A percentile compares a stretch with the other conserved stretches of the same genome.
phyloP scores from a whole-genome alignment of 257 asterid genomes.

The Vinca minor region DNA sequence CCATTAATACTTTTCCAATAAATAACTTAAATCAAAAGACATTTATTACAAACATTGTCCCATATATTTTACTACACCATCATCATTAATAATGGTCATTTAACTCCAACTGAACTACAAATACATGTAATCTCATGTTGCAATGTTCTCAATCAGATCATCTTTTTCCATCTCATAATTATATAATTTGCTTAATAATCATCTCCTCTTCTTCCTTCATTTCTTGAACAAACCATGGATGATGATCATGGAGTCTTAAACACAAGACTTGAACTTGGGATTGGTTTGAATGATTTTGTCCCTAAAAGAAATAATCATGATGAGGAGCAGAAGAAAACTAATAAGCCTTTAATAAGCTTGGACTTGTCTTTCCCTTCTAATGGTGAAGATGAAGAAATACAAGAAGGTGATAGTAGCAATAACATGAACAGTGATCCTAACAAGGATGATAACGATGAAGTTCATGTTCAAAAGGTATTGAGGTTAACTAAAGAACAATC shows the following conservation, averaged over 20 bases:
- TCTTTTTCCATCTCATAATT: too few species aligned
- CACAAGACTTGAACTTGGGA: constrained; percentile 33
- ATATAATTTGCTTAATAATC: too few species aligned
- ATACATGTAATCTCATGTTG: too few species aligned
- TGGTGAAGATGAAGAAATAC: constrained; percentile 11
- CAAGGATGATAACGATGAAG: constrained; percentile 19
- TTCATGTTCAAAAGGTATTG: constrained; percentile 38
- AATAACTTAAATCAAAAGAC: too few species aligned
- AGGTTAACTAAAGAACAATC: constrained; percentile 48
- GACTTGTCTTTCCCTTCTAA: constrained; percentile 43
- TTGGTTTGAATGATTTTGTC: constrained; percentile 21
- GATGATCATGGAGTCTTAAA: constrained; percentile 24
- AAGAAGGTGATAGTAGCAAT: too few species aligned
- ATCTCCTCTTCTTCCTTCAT: too few species aligned
- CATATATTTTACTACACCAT: too few species aligned
- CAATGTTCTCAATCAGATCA: too few species aligned
- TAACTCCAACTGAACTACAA: too few species aligned
- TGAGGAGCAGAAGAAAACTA: constrained; percentile 16
- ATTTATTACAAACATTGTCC: too few species aligned
- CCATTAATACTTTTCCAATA: too few species aligned
- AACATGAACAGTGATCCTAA: constrained; percentile 1
- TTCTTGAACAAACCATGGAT: constrained; percentile 17
- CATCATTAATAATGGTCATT: too few species aligned
- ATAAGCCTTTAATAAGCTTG: constrained; percentile 27
- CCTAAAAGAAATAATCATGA: constrained; percentile 18